Base-by-base conservation (phyloP, 2,329 filamentous ascomycete genomes). In the Bipolaris cookei region DNA sequence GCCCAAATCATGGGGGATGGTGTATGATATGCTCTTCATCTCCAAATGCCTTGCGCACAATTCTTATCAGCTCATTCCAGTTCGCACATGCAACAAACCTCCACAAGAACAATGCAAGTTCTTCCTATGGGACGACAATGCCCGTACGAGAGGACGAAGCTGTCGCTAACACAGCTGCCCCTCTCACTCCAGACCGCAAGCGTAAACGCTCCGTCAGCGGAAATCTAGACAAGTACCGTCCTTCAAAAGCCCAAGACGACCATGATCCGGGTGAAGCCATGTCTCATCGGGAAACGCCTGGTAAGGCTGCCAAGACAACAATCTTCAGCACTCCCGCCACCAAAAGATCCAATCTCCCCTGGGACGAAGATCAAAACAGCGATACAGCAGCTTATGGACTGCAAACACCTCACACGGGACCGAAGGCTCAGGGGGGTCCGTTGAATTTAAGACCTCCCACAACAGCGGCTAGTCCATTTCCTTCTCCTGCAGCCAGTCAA, bases 41-140 rank as follows among this genome's bases (percentile, higher is more conserved):
- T 3, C 6, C 21, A 6, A n/a, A n/a, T 23, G 6, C 21, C 16
- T n/a, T 23, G 16, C 6, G 28, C 25, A 16, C 11, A 3, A 34
- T 18, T 4, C 6, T n/a, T 41, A 10, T 42, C n/a, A 42, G n/a
- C 8, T 42, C 14, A 13, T n/a, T 20, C 18, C 16, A 51, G 38
- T 51, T 18, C n/a, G 28, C 28, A 42, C 23, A 3, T 51, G 48
- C 13, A 38, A 23, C 10, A 30, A 37, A 16, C 23, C 74, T 2
- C 75, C 78, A 20, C 74, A 51, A 32, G 54, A 80, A 43, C 76
- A 79, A 38, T 88, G 86, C 64, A 77, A 76, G 0, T 85, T 88
- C 72, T 88, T 86, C 61, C 70, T 88, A 0, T 87, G 84, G 83
- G 77, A 82, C 6, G 79, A 84, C 13, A 80, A 85, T 41, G 85